Evolutionary conservation across 495 filamentous ascomycete species (phyloP).

Genomic region (Talaromyces liani): DNA sequence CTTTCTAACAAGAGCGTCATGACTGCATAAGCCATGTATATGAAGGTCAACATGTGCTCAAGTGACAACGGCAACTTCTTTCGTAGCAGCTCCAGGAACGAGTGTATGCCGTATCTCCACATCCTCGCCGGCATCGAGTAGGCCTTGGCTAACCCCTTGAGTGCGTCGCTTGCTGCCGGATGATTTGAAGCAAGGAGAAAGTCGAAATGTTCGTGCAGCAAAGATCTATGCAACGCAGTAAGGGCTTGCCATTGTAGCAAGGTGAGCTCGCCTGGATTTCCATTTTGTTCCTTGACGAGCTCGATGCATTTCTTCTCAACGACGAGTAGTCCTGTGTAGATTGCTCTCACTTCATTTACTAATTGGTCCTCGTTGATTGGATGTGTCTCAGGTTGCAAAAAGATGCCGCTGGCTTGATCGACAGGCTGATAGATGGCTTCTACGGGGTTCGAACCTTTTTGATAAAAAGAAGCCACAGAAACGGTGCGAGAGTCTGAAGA

Average conservation of each 20-base stretch:
- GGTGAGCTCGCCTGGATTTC: slow-evolving; percentile 36
- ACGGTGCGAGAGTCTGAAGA: neutral
- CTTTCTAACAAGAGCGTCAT: slow-evolving; percentile 73
- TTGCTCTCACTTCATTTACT: slow-evolving; percentile 56
- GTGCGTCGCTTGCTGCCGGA: slow-evolving; percentile 51
- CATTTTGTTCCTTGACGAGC: slow-evolving; percentile 54
- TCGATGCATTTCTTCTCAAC: slow-evolving; percentile 76
- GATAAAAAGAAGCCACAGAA: neutral
- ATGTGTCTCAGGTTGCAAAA: slow-evolving; percentile 44
- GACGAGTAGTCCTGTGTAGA: slow-evolving; percentile 71
- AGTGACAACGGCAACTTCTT: slow-evolving; percentile 60
- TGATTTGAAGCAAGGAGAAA: slow-evolving; percentile 77
- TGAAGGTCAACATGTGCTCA: slow-evolving; percentile 76
- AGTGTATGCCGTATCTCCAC: slow-evolving; percentile 80
- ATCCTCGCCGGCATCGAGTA: slow-evolving; percentile 78
- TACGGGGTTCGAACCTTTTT: neutral
- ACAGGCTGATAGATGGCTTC: neutral
- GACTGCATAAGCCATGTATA: slow-evolving; percentile 76
- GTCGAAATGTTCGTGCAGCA: slow-evolving; percentile 74
- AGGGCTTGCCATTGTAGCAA: slow-evolving; percentile 65
- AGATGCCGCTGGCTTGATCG: slow-evolving; percentile 2
- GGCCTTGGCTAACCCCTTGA: slow-evolving; percentile 54
- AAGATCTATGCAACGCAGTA: slow-evolving; percentile 62
- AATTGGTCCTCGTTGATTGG: slow-evolving; percentile 61
- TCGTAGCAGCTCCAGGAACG: slow-evolving; percentile 66